Evolutionary conservation across 495 filamentous ascomycete genomes (phyloP), one percentile per base, ranked within the genome.

Genomic region (Thozetella sp.): DNA sequence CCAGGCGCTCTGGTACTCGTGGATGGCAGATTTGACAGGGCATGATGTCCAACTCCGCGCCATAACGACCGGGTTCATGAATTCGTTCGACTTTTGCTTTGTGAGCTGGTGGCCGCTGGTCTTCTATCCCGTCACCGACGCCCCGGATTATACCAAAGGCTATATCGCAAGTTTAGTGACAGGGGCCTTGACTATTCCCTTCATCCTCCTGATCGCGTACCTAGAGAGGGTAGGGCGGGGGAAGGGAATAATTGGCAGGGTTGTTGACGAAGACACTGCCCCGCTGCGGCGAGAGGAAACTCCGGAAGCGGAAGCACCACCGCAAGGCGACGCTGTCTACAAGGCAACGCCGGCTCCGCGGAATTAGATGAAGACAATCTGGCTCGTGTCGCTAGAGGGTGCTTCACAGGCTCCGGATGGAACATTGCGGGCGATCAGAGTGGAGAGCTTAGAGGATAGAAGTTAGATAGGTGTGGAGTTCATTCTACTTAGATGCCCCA

Each of bases 81-180:
- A 48, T n/a, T 48, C 43, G 9, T 48, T 48, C 43, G 43, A 48
- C 43, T 48, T 48, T n/a, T 48, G 43, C 43, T 48, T 48, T 20
- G 43, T 48, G 10, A 48, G 43, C 43, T 48, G 43, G 43, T 48
- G 43, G 43, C 43, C 43, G 43, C 43, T 48, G 3, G n/a, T 48
- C 43, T 48, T 48, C 43, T 48, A 48, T 20, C 43, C 43, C 43
- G 43, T 48, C 43, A 48, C 43, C 11, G 43, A 48, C n/a, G 43
- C 43, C 10, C 43, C 43, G 11, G n/a, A 48, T 20, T 48, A 48
- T n/a, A 48, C 43, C 9, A 48, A 48, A n/a, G 43, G 43, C 10
- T 48, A 48, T 20, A 48, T 48, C n/a, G 43, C 43, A 4, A 48
- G 43, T n/a, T n/a, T 48, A n/a, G 43, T 48, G 43, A 48, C 43